Evolutionary conservation across 2,329 filamentous ascomycete genomes (phyloP).

Genomic region (Aspergillus candidus): DNA sequence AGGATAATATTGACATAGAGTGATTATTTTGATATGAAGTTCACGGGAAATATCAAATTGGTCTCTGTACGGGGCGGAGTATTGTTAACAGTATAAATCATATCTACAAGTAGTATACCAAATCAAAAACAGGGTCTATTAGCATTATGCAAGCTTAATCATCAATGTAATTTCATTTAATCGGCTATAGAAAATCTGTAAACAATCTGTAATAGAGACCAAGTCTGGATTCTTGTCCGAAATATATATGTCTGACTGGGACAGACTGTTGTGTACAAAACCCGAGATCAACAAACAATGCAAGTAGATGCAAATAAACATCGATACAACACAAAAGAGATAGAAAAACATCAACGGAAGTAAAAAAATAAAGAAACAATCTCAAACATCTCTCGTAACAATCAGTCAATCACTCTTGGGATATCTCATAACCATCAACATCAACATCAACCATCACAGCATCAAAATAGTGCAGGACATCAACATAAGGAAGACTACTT

Average conservation of each 20-base stretch:
- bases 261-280: constrained; percentile 5
- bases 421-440: constrained; percentile 14
- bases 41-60: too few relatives aligned
- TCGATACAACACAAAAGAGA: not conserved
- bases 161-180: too few relatives aligned
- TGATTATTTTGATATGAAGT: too few relatives aligned
- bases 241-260: constrained; percentile 9
- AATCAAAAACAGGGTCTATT: too few relatives aligned
- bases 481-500: constrained; percentile 1
- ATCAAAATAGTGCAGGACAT: not conserved
- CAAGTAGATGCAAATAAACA: not conserved
- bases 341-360: not conserved
- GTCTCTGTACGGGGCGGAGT: too few relatives aligned
- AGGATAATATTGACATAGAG: too few relatives aligned
- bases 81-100: too few relatives aligned
- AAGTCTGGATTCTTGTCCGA: not conserved
- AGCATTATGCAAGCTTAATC: too few relatives aligned
- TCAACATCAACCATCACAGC: constrained; percentile 1
- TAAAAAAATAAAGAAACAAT: not conserved
- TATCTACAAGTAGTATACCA: too few relatives aligned
- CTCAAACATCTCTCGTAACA: constrained; percentile 8
- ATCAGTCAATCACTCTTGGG: constrained; percentile 9
- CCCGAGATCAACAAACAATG: not conserved
- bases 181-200: not conserved
- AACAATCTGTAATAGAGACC: not conserved